Percentiles rank a stretch among this genome's conserved stretches.
Conservation (phyloP, 495 filamentous ascomycete species). For the Hyaloscypha variabilis region DNA sequence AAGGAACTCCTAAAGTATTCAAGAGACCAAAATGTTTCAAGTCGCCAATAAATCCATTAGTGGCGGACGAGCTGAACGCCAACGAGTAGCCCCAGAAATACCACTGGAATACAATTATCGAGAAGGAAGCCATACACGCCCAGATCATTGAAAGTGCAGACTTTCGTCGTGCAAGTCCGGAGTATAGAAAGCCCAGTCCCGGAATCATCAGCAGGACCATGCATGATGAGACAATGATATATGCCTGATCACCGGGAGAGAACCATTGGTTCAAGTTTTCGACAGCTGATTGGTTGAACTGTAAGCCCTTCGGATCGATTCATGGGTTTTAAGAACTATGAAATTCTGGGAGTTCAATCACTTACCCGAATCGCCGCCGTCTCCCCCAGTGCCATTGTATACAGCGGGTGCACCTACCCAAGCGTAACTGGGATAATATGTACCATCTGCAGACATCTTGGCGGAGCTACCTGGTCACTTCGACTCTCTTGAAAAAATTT, state of each 20-base stretch:
- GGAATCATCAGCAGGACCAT: constrained; percentile 95
- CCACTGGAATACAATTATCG: constrained; percentile 94
- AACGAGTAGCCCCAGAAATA: constrained; percentile 99
- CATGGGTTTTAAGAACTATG: neutral
- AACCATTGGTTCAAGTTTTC: constrained; percentile 80
- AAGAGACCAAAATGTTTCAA: constrained; percentile 84
- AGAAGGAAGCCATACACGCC: constrained; percentile 87
- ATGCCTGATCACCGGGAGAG: constrained; percentile 65
- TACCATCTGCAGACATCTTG: constrained; percentile 4
- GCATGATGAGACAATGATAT: constrained; percentile 87
- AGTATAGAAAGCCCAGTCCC: constrained; percentile 81
- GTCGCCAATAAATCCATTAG: constrained; percentile 82
- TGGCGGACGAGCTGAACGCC: constrained; percentile 83
- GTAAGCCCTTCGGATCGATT: constrained; percentile 44
- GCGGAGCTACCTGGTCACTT: constrained; percentile 11
- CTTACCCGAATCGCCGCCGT: constrained; percentile 82
- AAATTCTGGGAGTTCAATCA: constrained; percentile 32
- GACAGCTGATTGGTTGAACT: constrained; percentile 20
- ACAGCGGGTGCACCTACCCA: constrained; percentile 75
- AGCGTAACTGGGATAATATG: constrained; percentile 54
- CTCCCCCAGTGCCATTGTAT: constrained; percentile 76
- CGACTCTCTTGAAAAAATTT: constrained; percentile 1
- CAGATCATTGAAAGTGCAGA: constrained; percentile 93
- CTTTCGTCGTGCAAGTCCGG: constrained; percentile 94
- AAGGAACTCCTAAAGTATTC: constrained; percentile 77